These are phyloP conservation scores for Kurtzmaniella quercitrusa DNA, from an alignment of 1,139 yeast genomes.

Conservation along the genomic window DNA sequence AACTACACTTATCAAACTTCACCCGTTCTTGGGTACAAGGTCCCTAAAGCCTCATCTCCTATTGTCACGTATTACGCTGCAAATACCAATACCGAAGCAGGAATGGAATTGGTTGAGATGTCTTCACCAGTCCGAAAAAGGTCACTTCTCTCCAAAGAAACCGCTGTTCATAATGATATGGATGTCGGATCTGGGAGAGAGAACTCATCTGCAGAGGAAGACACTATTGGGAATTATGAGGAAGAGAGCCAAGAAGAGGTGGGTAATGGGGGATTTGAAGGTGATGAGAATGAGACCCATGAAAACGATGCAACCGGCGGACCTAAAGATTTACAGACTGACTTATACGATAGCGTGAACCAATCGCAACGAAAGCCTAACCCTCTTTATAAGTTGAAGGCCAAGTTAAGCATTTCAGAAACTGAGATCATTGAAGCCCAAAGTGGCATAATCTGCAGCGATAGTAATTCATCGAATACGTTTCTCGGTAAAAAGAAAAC, in stretches of 20 bases:
- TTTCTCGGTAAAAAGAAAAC: constrained; percentile 7
- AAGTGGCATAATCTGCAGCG: neutral
- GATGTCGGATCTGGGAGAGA: neutral
- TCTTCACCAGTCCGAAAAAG: neutral
- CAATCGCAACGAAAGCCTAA: constrained; percentile 5
- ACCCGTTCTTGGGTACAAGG: neutral
- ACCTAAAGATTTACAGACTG: neutral
- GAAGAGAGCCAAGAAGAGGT: neutral
- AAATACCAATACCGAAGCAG: neutral
- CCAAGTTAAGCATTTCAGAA: neutral
- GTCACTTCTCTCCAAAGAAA: no score
- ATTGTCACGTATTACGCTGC: neutral
- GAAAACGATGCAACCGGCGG: no score
- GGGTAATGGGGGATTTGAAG: no score
- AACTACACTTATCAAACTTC: neutral
- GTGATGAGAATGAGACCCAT: no score
- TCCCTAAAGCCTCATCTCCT: neutral
- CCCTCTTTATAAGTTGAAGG: neutral
- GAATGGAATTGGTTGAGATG: neutral
- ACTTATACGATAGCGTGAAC: no score
- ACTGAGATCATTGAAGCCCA: neutral
- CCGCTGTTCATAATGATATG: neutral
- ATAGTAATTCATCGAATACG: neutral
- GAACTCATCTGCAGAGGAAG: no score
- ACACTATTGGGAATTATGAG: neutral